Evolutionary conservation across 306 rosid genomes (phyloP).

Genomic region (Sesbania bispinosa): DNA sequence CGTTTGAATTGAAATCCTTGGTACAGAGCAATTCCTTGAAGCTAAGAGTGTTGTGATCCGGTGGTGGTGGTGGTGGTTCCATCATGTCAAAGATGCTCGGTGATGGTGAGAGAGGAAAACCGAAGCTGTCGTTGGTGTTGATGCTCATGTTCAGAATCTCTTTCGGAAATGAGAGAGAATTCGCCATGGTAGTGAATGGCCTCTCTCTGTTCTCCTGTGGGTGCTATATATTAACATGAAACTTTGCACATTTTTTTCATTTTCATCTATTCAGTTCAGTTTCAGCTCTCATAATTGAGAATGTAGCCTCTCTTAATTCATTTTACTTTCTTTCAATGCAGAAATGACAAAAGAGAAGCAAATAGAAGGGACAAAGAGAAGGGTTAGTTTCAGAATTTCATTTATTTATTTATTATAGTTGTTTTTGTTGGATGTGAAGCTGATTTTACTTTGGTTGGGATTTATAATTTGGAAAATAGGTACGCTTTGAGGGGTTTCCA

Average conservation of each 20-base stretch:
- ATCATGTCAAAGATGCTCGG: conserved; percentile 43
- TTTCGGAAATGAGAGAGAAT: conserved; percentile 49
- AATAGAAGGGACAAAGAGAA: background rate
- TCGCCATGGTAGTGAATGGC: conserved; percentile 28
- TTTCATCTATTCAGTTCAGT: too few relatives aligned
- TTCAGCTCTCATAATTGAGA: too few relatives aligned
- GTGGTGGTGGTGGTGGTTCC: conserved; percentile 20
- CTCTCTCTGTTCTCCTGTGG: conserved; percentile 39
- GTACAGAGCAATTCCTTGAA: conserved; percentile 47
- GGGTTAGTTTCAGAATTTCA: conserved; percentile 1
- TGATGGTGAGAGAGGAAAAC: background rate
- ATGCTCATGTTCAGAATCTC: conserved; percentile 34
- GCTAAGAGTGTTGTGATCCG: conserved; percentile 29
- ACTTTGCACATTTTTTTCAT: too few relatives aligned
- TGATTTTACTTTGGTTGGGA: too few relatives aligned
- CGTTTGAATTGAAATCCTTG: conserved; percentile 26
- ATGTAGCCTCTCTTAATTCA: too few relatives aligned
- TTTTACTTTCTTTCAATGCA: conserved; percentile 36
- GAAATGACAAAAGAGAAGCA: background rate
- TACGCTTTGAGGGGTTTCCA: conserved; percentile 76
- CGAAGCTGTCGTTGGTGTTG: background rate
- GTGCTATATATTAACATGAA: background rate
- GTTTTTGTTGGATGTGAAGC: conserved; percentile 40
- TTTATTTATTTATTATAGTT: background rate
- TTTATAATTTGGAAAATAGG: too few relatives aligned